phyloP scores from a whole-genome alignment of 306 rosid species.

The Acmispon strigosus region DNA sequence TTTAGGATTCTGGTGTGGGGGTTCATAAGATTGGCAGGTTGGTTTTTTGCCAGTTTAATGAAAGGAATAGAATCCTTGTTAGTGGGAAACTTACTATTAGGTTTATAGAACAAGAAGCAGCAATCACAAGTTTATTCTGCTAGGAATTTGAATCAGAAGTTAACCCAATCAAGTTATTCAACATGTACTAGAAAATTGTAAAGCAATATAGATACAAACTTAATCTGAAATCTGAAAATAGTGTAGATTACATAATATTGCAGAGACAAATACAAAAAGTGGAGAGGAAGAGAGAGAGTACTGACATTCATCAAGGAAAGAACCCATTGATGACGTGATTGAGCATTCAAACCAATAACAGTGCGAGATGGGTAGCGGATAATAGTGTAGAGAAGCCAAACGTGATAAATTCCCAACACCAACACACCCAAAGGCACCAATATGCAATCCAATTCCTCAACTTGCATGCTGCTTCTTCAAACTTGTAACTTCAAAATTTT shows the following conservation, averaged over 20 bases:
- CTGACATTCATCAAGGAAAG: conserved; percentile 69
- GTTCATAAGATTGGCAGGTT: too few species aligned
- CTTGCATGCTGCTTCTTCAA: conserved; percentile 45
- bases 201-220: background rate
- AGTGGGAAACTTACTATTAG: too few species aligned
- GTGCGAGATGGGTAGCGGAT: conserved; percentile 51
- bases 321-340: conserved; percentile 81
- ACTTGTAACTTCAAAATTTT: background rate
- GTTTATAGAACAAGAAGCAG: too few species aligned
- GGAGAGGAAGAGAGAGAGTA: conserved; percentile 12
- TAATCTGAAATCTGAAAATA: background rate
- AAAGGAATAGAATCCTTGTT: too few species aligned
- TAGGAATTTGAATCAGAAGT: too few species aligned
- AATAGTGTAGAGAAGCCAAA: conserved; percentile 57
- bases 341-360: conserved; percentile 73
- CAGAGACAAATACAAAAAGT: background rate
- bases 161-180: background rate
- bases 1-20: too few species aligned
- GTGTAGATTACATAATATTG: too few species aligned
- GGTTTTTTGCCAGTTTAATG: too few species aligned
- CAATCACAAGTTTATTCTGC: too few species aligned
- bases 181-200: background rate
- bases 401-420: conserved; percentile 50
- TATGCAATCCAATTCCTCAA: conserved; percentile 43
- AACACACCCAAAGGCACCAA: conserved; percentile 69